A percentile compares a stretch with the other conserved stretches of the same genome.
These are phyloP conservation scores for Botrytis hyacinthi DNA, from an alignment of 2,329 filamentous ascomycete species.

Conservation along the genomic window DNA sequence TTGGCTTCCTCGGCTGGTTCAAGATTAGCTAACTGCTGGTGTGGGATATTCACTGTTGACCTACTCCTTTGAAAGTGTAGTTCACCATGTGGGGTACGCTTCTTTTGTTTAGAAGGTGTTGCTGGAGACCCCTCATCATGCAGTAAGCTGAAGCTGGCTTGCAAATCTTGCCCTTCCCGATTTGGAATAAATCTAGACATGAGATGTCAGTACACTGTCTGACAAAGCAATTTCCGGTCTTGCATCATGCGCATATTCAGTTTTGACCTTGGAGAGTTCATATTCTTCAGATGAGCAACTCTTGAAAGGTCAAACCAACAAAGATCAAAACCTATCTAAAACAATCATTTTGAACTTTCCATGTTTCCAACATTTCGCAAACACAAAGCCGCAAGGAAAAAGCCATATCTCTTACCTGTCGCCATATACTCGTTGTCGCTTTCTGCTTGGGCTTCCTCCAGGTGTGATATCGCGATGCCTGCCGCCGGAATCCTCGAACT, in stretches of 20 bases:
- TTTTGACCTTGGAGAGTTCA: not conserved
- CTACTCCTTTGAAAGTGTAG: slow-evolving; percentile 90
- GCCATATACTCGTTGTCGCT: slow-evolving; percentile 65
- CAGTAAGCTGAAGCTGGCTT: slow-evolving; percentile 87
- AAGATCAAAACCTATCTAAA: not conserved
- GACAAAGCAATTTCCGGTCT: not conserved
- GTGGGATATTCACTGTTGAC: slow-evolving; percentile 35
- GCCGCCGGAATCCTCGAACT: slow-evolving; percentile 58
- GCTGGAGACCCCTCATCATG: slow-evolving; percentile 92
- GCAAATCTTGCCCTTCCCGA: slow-evolving; percentile 85
- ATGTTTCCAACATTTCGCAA: not conserved
- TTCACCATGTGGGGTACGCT: slow-evolving; percentile 82
- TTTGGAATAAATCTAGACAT: slow-evolving; percentile 86
- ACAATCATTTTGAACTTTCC: not conserved
- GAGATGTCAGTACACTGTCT: slow-evolving; percentile 27
- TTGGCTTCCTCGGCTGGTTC: slow-evolving; percentile 86
- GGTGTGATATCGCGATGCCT: slow-evolving; percentile 58
- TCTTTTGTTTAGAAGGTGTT: slow-evolving; percentile 81
- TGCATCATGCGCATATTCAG: not conserved
- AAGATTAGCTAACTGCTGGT: slow-evolving; percentile 1
- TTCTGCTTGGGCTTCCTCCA: slow-evolving; percentile 64
- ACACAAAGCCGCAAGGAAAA: not conserved
- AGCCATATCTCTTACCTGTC: slow-evolving; percentile 43
- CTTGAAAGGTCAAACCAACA: not conserved
- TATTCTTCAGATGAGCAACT: not conserved